Evolutionary conservation across 495 filamentous ascomycete species (phyloP).

Genomic region (Xylaria palmicola): DNA sequence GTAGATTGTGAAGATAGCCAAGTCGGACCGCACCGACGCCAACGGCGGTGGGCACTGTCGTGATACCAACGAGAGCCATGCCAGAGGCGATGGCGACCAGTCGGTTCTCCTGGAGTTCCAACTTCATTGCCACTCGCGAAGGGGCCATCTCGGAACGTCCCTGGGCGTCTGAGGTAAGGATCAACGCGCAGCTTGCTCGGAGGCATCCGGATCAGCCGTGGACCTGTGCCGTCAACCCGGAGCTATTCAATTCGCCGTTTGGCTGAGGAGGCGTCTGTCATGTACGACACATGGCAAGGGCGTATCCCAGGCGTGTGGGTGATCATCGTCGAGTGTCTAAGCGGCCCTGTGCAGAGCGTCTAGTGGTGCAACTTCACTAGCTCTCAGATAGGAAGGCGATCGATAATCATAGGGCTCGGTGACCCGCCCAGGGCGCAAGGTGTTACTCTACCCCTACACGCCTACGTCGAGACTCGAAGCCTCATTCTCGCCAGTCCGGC

Average conservation of each 20-base stretch:
- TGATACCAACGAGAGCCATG: background rate
- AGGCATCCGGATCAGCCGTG: conserved; percentile 10
- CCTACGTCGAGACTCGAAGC: background rate
- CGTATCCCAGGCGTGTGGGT: background rate
- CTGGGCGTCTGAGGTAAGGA: background rate
- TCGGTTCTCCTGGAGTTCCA: background rate
- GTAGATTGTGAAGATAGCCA: background rate
- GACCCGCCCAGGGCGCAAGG: background rate
- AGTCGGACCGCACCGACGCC: background rate
- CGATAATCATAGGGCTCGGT: conserved; percentile 2
- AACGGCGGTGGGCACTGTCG: background rate
- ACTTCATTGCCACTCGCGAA: background rate
- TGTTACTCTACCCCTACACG: background rate
- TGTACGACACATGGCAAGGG: background rate
- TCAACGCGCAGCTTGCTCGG: conserved; percentile 7
- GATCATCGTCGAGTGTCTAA: background rate
- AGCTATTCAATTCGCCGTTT: background rate
- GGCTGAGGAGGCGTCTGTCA: background rate
- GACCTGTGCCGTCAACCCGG: background rate
- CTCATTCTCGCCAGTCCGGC: background rate
- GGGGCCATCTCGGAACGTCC: background rate
- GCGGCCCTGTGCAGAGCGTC: background rate
- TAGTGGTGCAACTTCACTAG: background rate
- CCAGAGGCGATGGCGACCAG: background rate
- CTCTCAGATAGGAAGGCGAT: conserved; percentile 13